Conservation (phyloP, 2,329 filamentous ascomycete species). For the Cordyceps javanica region DNA sequence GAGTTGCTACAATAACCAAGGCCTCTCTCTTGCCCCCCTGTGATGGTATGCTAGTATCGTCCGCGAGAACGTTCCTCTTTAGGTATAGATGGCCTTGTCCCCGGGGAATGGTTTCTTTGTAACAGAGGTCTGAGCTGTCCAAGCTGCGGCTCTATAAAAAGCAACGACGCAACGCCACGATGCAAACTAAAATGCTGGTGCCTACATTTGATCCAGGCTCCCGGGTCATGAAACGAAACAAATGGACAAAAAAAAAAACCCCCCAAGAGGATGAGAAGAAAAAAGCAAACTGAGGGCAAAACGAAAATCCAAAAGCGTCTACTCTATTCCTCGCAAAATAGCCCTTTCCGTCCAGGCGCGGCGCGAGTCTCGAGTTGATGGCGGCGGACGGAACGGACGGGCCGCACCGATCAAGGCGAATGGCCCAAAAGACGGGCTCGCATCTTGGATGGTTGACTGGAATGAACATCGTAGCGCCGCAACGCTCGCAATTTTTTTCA, state of each 20-base stretch:
- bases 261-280: not conserved
- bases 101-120: not conserved
- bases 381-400: not conserved
- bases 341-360: too few species aligned
- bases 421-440: not conserved
- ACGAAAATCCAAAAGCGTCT: too few species aligned
- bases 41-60: too few species aligned
- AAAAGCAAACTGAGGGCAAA: too few species aligned
- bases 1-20: too few species aligned
- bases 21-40: too few species aligned
- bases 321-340: too few species aligned
- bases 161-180: not conserved
- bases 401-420: not conserved
- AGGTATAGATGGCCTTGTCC: not conserved
- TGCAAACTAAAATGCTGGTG: not conserved
- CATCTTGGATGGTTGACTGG: too few species aligned
- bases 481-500: too few species aligned
- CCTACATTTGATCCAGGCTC: constrained; percentile 5
- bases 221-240: constrained; percentile 1
- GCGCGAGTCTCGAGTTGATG: too few species aligned
- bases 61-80: not conserved
- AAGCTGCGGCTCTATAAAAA: not conserved
- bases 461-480: too few species aligned
- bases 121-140: not conserved
- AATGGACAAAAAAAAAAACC: not conserved